phyloP scores from a whole-genome alignment of 495 filamentous ascomycete genomes.

The Aeminium ludgeri region DNA sequence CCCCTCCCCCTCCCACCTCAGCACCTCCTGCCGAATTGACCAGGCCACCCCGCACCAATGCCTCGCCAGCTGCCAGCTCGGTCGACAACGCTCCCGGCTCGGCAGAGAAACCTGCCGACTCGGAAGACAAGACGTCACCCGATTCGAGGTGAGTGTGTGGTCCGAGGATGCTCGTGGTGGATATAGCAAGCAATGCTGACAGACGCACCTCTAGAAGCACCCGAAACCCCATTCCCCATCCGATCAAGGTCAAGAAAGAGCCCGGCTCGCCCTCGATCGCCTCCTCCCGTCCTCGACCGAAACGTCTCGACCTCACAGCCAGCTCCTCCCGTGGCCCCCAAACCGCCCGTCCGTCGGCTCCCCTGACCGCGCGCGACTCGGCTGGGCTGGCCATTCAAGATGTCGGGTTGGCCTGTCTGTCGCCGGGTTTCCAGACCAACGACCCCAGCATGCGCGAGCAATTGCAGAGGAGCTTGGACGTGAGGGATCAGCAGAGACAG shows the following conservation, averaged over 20 bases:
- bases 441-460: conserved; percentile 95
- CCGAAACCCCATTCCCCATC: too few relatives aligned
- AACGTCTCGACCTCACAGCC: conserved; percentile 63
- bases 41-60: conserved; percentile 4
- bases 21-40: background rate
- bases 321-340: conserved; percentile 35
- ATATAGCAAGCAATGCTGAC: too few relatives aligned
- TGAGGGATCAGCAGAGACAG: conserved; percentile 81
- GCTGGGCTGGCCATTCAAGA: conserved; percentile 67
- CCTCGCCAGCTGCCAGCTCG: conserved; percentile 4
- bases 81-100: background rate
- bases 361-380: conserved; percentile 60
- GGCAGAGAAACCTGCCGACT: background rate
- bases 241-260: conserved; percentile 94
- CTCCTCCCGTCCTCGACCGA: conserved; percentile 63
- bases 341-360: conserved; percentile 50
- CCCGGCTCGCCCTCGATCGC: conserved; percentile 64
- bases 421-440: conserved; percentile 86
- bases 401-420: conserved; percentile 85
- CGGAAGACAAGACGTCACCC: conserved; percentile 8
- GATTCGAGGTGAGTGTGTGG: conserved; percentile 6
- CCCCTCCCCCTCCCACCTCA: background rate
- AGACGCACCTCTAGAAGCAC: too few relatives aligned
- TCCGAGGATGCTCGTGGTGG: background rate
- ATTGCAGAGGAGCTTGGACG: conserved; percentile 79